phyloP scores from a whole-genome alignment of 805 yeast genomes.

The Kregervanrija delftensis region DNA sequence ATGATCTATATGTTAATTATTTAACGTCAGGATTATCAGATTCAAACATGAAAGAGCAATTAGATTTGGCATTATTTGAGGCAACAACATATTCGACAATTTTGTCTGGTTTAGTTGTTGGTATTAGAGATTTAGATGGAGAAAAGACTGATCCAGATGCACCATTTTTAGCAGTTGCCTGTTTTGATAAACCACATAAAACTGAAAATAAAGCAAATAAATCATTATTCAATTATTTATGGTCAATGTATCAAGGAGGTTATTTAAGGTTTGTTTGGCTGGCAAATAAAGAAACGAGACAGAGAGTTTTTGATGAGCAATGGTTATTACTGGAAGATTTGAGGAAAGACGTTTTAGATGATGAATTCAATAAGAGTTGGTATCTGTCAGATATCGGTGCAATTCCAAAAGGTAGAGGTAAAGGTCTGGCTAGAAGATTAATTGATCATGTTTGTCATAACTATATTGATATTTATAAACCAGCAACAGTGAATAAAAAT shows the following conservation, averaged over 20 bases:
- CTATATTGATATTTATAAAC: conserved; percentile 30
- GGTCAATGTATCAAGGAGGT: conserved; percentile 29
- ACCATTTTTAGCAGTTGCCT: conserved; percentile 49
- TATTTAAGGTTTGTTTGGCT: conserved; percentile 29
- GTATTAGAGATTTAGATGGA: conserved; percentile 41
- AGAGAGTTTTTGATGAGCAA: conserved; percentile 44
- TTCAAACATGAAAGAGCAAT: conserved; percentile 30
- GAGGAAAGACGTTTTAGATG: conserved; percentile 37
- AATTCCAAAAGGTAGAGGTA: conserved; percentile 50
- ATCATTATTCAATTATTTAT: conserved; percentile 27
- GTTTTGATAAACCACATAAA: conserved; percentile 34
- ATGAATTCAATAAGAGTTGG: conserved; percentile 39
- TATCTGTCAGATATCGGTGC: conserved; percentile 55
- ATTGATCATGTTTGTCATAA: conserved; percentile 43
- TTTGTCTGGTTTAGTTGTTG: conserved; percentile 42
- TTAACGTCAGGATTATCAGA: conserved; percentile 36
- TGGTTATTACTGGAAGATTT: conserved; percentile 38
- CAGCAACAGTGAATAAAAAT: conserved; percentile 7
- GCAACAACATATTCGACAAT: conserved; percentile 46
- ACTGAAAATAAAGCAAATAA: conserved; percentile 12
- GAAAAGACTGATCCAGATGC: conserved; percentile 32
- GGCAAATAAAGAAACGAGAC: conserved; percentile 37
- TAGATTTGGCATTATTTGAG: conserved; percentile 47
- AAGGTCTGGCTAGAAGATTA: conserved; percentile 48
- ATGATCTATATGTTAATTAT: conserved; percentile 48